Conservation (phyloP, 2,329 filamentous ascomycete species). For the Diaporthe vaccinii region DNA sequence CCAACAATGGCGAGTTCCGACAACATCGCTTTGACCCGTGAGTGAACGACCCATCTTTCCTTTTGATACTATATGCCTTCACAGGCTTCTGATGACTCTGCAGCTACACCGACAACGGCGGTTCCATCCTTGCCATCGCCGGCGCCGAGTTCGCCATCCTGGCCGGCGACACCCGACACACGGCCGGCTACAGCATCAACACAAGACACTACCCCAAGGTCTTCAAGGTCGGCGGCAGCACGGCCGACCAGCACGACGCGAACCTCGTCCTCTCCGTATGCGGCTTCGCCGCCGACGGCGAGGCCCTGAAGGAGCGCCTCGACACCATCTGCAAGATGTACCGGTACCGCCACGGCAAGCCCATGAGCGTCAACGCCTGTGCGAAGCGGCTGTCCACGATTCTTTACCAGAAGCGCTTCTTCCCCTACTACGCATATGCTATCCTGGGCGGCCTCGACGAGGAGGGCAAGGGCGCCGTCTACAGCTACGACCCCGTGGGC, state of each 20-base stretch:
- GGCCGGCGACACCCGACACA: constrained; percentile 96
- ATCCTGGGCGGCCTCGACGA: constrained; percentile 96
- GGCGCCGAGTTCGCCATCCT: constrained; percentile 96
- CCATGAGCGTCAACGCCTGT: constrained; percentile 94
- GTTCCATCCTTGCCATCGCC: constrained; percentile 94
- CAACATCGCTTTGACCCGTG: constrained; percentile 96
- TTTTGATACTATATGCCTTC: background rate
- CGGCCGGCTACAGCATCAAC: constrained; percentile 99
- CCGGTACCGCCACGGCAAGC: constrained; percentile 96
- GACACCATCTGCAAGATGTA: constrained; percentile 99
- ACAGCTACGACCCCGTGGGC: constrained; percentile 97
- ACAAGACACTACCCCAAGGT: constrained; percentile 95
- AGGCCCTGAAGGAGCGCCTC: constrained; percentile 92
- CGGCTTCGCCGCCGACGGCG: constrained; percentile 94
- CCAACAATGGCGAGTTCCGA: constrained; percentile 66
- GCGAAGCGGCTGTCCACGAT: constrained; percentile 96
- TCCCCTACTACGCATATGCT: constrained; percentile 97
- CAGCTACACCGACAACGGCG: constrained; percentile 98
- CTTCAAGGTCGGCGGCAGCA: constrained; percentile 95
- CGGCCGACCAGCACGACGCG: constrained; percentile 85
- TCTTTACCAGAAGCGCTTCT: constrained; percentile 97
- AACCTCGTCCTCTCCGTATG: constrained; percentile 93
- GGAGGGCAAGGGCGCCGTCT: constrained; percentile 92
- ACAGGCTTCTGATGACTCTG: constrained; percentile 32
- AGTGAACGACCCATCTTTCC: constrained; percentile 49